Percentiles rank a stretch among this genome's conserved stretches.
These are phyloP conservation scores for Venturia effusa DNA, from an alignment of 2,329 filamentous ascomycete genomes.

Conservation along the genomic window DNA sequence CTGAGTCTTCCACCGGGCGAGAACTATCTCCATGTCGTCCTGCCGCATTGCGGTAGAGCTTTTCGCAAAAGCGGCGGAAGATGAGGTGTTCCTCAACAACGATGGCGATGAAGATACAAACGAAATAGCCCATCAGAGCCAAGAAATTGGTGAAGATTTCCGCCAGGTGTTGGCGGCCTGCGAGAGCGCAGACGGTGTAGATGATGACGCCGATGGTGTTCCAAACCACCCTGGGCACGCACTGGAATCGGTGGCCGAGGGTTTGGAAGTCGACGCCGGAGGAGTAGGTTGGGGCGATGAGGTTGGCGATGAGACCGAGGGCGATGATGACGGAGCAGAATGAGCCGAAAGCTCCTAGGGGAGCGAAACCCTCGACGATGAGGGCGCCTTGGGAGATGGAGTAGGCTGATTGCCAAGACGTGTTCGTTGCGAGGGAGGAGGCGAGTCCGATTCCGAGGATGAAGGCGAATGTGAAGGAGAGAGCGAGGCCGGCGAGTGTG, in stretches of 20 bases:
- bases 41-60: slow-evolving; percentile 51
- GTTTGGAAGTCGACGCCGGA: slow-evolving; percentile 56
- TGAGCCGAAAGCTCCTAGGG: slow-evolving; percentile 51
- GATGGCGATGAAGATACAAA: slow-evolving; percentile 20
- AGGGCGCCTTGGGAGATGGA: slow-evolving; percentile 50
- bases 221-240: slow-evolving; percentile 40
- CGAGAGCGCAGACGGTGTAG: slow-evolving; percentile 49
- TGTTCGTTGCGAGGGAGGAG: slow-evolving; percentile 42
- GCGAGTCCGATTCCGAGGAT: slow-evolving; percentile 52
- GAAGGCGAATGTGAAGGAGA: slow-evolving; percentile 51
- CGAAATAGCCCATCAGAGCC: slow-evolving; percentile 21
- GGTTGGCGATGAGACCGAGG: slow-evolving; percentile 48
- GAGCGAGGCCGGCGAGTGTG: slow-evolving; percentile 44
- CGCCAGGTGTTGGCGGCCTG: slow-evolving; percentile 45
- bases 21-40: slow-evolving; percentile 25
- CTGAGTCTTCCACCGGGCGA: not conserved
- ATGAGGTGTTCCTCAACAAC: slow-evolving; percentile 21
- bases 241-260: slow-evolving; percentile 44
- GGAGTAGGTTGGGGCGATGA: slow-evolving; percentile 49
- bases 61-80: slow-evolving; percentile 44
- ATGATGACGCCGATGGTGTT: slow-evolving; percentile 8
- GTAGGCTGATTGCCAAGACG: slow-evolving; percentile 48
- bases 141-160: slow-evolving; percentile 19
- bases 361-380: slow-evolving; percentile 50
- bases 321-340: slow-evolving; percentile 50